Base-by-base conservation (phyloP, 306 rosid species). In the Trifolium pratense region DNA sequence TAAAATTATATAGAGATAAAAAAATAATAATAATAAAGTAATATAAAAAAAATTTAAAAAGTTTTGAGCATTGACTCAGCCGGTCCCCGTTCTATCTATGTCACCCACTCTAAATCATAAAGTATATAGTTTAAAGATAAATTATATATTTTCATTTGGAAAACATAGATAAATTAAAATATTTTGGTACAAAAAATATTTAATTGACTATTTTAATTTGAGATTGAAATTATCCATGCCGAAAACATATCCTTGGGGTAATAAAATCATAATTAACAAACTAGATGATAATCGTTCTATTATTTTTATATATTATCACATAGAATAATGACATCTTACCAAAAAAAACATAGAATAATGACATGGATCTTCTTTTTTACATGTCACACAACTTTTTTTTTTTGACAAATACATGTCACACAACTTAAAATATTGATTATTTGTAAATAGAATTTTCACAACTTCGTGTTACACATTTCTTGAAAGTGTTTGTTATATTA, bases 381-480 rank as follows among this genome's bases (percentile, higher is more conserved):
- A 26, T 16, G 15, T 40, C 32, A 51, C 21, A 16, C 36, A 34
- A 37, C 39, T 42, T 36, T n/a, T n/a, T n/a, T n/a, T n/a, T n/a
- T n/a, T n/a, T n/a, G n/a, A n/a, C n/a, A n/a, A n/a, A n/a, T 63
- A 60, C 77, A 26, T 16, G 15, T 40, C 32, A 51, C 21, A 16
- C 36, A 34, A 37, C 39, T 42, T 36, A 46, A 46, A 42, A 63
- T 59, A 15, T 8, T 49, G 42, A n/a, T 74, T 75, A 74, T 25
- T 75, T 66, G 79, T 58, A 18, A 68, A 48, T 14, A 49, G 49
- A 6, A 42, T 29, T 70, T 17, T 56, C 31, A 14, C 23, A 37
- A 26, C 31, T 74, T 39, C 51, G 75, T 83, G 77, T 68, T 74
- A 37, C 83, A 78, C 86, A 58, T 71, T 61, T 57, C 2, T 58